A percentile compares a stretch with the other conserved stretches of the same genome.
Evolutionary conservation across 2,329 filamentous ascomycete species (phyloP).

Genomic region (Fusarium goolgardi): DNA sequence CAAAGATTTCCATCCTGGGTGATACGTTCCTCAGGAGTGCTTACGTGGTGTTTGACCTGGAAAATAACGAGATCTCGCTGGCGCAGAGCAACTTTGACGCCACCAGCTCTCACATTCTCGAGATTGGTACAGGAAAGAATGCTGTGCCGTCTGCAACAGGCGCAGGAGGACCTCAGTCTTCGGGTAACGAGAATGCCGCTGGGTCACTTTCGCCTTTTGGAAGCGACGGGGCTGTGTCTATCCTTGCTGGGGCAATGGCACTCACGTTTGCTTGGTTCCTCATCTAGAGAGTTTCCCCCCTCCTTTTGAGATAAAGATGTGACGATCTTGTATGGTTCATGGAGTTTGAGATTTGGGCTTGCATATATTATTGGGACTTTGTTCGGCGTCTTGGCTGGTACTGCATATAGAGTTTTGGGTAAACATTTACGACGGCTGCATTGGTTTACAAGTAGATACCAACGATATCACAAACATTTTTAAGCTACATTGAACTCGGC

Average conservation of each 20-base stretch:
- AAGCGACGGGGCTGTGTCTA: constrained; percentile 1
- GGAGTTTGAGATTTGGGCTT: neutral
- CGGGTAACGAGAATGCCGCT: constrained; percentile 20
- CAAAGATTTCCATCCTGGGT: constrained; percentile 71
- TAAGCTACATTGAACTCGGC: neutral
- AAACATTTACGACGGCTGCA: constrained; percentile 1
- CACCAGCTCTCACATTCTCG: constrained; percentile 58
- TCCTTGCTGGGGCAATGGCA: constrained; percentile 24
- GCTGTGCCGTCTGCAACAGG: constrained; percentile 66
- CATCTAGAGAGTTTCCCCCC: constrained; percentile 1
- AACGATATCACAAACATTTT: constrained; percentile 1
- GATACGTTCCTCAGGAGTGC: constrained; percentile 81
- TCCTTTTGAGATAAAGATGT: neutral
- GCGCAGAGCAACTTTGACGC: constrained; percentile 74
- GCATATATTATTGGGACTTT: neutral
- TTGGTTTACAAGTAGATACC: neutral
- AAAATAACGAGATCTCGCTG: constrained; percentile 76
- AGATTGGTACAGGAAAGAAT: constrained; percentile 63
- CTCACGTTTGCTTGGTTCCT: constrained; percentile 37
- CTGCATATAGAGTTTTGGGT: neutral
- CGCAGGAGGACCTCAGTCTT: constrained; percentile 55
- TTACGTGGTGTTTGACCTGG: constrained; percentile 80
- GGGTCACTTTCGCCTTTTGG: constrained; percentile 15
- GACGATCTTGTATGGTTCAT: neutral
- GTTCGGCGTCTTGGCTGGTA: constrained; percentile 2